Evolutionary conservation across 495 filamentous ascomycete species (phyloP).

Genomic region (Bombardia bombarda): DNA sequence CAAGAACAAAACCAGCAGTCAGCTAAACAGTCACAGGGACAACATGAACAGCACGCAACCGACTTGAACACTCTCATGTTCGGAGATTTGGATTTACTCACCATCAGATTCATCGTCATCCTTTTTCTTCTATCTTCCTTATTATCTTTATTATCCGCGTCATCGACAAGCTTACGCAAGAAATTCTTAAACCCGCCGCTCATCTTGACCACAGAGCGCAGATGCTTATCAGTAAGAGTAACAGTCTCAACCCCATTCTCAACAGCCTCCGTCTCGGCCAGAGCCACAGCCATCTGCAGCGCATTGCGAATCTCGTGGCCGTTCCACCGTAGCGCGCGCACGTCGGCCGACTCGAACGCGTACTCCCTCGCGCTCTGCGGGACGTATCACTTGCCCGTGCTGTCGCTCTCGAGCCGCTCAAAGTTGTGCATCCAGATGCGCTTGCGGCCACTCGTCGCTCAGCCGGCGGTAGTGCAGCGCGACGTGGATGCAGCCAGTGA

Average conservation of each 20-base stretch:
- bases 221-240: conserved; percentile 25
- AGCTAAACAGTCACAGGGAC: too few species aligned
- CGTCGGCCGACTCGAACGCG: conserved; percentile 18
- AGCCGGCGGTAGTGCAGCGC: conserved; percentile 33
- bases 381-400: conserved; percentile 21
- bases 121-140: neutral
- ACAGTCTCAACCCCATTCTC: conserved; percentile 23
- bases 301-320: conserved; percentile 36
- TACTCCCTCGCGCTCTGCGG: conserved; percentile 21
- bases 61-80: too few species aligned
- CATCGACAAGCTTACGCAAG: conserved; percentile 7
- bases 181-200: conserved; percentile 33
- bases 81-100: too few species aligned
- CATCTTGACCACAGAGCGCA: conserved; percentile 30
- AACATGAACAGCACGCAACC: too few species aligned
- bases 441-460: conserved; percentile 23
- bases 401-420: conserved; percentile 31
- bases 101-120: neutral
- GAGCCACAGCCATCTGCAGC: conserved; percentile 35
- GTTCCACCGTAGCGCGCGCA: conserved; percentile 26
- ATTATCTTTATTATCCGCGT: conserved; percentile 10
- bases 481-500: conserved; percentile 45
- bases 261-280: conserved; percentile 33
- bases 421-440: conserved; percentile 34
- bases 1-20: too few species aligned